Base-by-base conservation (phyloP, 2,329 filamentous ascomycete genomes). In the Colletotrichum higginsianum region DNA sequence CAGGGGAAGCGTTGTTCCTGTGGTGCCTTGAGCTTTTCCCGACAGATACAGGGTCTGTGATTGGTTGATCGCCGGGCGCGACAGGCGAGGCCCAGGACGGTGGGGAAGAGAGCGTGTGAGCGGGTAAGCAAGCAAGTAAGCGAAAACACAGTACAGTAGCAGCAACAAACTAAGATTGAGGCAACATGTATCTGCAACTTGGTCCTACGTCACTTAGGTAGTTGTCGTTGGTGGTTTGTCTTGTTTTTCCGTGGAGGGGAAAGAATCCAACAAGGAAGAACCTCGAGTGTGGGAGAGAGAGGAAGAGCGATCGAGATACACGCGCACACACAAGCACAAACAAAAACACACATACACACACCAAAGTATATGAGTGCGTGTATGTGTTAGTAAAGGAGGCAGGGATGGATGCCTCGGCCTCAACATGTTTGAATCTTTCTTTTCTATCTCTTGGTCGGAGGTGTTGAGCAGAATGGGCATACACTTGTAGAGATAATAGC, bases 1-100 rank as follows among this genome's bases (percentile, higher is more conserved):
- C 30, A 56, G 52, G 52, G 13, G 23, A 30, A 55, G 30, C 21
- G 11, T 15, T 21, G 53, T 56, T 56, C 40, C 18, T 56, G n/a
- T 46, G 62, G 63, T 67, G 40, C 26, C 62, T 66, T 49, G 58
- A 42, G 62, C 64, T 66, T 66, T 53, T 55, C n/a, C 23, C 40
- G n/a, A 40, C 38, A 18, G 35, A 23, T 49, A 23, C 57, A 58
- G 35, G 60, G n/a, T 16, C 49, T 67, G 56, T 50, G 44, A 71
- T 71, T 71, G 67, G 67, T 30, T 56, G 40, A 13, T 26, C 21
- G 21, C 47, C 44, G 57, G 64, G 44, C 18, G n/a, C 44, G 18
- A 40, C 30, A n/a, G 15, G 18, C n/a, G 16, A 49, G 21, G 18
- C 26, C 52, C 26, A 7, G 26, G 50, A 23, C 26, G 26, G 50